Evolutionary conservation across 2,329 filamentous ascomycete genomes (phyloP), one percentile per base, ranked within the genome.

Genomic region (Cladosporium sp.): DNA sequence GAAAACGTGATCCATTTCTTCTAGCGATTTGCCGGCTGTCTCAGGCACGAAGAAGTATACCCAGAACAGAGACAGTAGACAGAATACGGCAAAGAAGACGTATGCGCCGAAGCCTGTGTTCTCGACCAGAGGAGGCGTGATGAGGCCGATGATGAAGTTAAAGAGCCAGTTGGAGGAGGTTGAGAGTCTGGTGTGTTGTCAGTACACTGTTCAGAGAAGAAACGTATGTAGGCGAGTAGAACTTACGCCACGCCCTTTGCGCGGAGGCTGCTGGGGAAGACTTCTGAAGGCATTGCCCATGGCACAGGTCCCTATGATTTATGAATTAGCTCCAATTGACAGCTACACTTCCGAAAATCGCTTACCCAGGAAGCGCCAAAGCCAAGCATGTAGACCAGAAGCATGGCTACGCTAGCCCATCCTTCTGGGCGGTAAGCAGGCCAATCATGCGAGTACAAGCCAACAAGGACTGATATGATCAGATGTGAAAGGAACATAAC

Each of bases 151-250:
- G 52, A 85, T 80, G 62, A 87, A 87, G 68, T 87, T 86, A 68
- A 81, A 84, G 2, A 86, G 71, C 75, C 87, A 89, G 72, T 85
- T 87, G 11, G 80, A 81, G 60, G 80, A 83, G 0, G 85, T 87
- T 0, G 83, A 84, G 3, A 88, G 74, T 15, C 57, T 58, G 1
- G 38, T 42, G 37, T n/a, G 25, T 9, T 25, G 28, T 55, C 20
- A 22, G 38, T 25, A 17, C 7, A n/a, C 2, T 34, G 28, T 7
- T 40, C 19, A 5, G 9, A 17, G 17, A 50, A 34, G 12, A 5
- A 15, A 9, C 6, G 17, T 19, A 50, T 40, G 15, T 9, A 15
- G 11, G 15, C 43, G n/a, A 22, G 11, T 25, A 6, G 5, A 34
- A 51, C 49, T 38, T 38, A 59, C 1, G 85, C 85, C 0, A 87